Percentiles rank a stretch among this genome's conserved stretches.
Conservation (phyloP, 2,329 filamentous ascomycete genomes). For the Taxawa tesnikishii region DNA sequence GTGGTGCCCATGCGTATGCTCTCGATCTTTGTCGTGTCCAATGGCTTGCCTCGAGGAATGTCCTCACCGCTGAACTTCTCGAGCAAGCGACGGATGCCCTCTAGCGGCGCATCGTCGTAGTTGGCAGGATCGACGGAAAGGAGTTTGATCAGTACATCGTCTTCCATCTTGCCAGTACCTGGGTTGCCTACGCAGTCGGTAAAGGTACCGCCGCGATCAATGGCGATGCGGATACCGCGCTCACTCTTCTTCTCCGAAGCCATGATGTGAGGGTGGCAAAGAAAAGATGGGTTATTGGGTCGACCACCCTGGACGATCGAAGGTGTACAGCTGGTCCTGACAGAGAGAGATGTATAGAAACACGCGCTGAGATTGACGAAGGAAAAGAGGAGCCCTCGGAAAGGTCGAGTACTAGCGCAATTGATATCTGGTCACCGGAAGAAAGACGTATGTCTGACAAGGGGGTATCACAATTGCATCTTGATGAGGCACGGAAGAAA, state of each 20-base stretch:
- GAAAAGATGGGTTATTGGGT: no score
- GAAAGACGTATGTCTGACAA: no score
- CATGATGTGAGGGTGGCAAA: constrained; percentile 6
- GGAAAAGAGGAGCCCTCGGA: no score
- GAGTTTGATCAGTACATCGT: constrained; percentile 76
- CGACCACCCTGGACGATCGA: no score
- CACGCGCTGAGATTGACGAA: no score
- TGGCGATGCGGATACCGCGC: constrained; percentile 62
- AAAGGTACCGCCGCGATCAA: constrained; percentile 68
- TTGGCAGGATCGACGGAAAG: constrained; percentile 83
- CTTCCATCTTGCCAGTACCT: constrained; percentile 51
- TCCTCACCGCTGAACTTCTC: constrained; percentile 62
- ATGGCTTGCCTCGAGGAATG: constrained; percentile 64
- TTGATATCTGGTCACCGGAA: no score
- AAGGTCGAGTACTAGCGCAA: no score
- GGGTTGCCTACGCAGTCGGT: constrained; percentile 85
- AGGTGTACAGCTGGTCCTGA: no score
- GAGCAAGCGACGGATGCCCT: constrained; percentile 80
- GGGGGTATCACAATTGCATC: no score
- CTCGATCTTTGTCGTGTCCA: constrained; percentile 75
- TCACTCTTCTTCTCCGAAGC: constrained; percentile 16
- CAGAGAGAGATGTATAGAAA: no score
- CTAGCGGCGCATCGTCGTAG: constrained; percentile 81
- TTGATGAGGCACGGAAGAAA: no score
- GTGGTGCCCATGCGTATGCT: constrained; percentile 95